A percentile compares a stretch with the other conserved stretches of the same genome.
phyloP scores from a whole-genome alignment of 305 asterid species.

The Fraxinus greggii region DNA sequence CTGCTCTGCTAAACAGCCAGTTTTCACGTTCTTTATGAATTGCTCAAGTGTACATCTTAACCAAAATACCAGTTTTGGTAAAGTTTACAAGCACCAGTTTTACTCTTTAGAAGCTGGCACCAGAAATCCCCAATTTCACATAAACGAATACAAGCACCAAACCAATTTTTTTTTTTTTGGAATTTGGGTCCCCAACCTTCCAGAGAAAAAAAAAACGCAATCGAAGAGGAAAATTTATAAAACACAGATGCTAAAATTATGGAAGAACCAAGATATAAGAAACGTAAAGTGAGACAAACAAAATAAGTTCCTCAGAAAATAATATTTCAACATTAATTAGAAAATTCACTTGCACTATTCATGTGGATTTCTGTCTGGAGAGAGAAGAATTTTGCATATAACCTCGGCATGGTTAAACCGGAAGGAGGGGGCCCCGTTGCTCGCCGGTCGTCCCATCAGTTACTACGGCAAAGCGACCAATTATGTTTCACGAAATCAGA shows the following conservation, averaged over 20 bases:
- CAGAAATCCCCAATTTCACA: not conserved
- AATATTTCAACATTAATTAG: not conserved
- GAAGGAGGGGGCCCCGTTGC: slow-evolving; percentile 90
- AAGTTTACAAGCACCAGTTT: not conserved
- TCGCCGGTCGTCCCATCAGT: slow-evolving; percentile 90
- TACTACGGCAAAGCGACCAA: slow-evolving; percentile 13
- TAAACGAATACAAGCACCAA: not conserved
- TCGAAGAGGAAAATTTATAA: not conserved
- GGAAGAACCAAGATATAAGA: not conserved
- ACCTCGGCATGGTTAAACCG: slow-evolving; percentile 92
- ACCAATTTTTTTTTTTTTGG: not conserved
- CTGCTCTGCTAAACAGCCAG: not conserved
- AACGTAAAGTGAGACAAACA: not conserved
- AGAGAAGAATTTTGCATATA: slow-evolving; percentile 2
- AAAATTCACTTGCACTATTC: not conserved
- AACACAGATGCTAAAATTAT: not conserved
- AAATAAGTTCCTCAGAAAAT: not conserved
- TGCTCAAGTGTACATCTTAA: not conserved
- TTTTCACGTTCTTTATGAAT: not conserved
- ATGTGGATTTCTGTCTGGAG: not conserved
- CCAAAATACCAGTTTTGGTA: not conserved
- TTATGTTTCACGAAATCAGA: not conserved
- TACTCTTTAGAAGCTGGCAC: not conserved
- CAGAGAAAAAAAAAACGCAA: not conserved
- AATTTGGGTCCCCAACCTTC: not conserved